A percentile compares a stretch with the other conserved stretches of the same genome.
Conservation (phyloP, 768 basidiomycete species). For the Pulveroboletus sp. region DNA sequence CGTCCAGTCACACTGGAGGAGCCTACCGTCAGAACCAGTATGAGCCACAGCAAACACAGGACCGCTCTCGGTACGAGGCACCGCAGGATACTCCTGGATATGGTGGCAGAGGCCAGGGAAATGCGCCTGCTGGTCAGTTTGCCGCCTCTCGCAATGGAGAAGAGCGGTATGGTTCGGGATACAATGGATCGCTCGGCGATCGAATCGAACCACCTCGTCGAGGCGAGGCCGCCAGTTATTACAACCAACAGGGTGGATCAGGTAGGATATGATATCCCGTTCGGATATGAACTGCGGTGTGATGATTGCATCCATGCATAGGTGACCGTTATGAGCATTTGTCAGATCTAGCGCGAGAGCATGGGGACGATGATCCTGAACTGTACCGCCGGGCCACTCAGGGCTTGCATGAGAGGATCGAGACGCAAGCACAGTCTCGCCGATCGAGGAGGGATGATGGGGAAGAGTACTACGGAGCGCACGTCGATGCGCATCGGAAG, state of each 20-base stretch:
- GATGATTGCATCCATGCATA: slow-evolving; percentile 7
- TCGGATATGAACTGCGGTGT: not conserved
- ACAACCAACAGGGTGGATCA: slow-evolving; percentile 5
- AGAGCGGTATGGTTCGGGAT: slow-evolving; percentile 3
- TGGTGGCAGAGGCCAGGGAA: slow-evolving; percentile 1
- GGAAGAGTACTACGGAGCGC: slow-evolving; percentile 15
- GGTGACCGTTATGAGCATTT: slow-evolving; percentile 17
- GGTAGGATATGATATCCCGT: not conserved
- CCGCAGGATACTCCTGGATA: slow-evolving; percentile 1
- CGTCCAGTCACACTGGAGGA: not conserved
- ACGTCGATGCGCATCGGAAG: slow-evolving; percentile 26
- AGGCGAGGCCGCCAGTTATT: slow-evolving; percentile 20
- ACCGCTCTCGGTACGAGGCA: slow-evolving; percentile 7
- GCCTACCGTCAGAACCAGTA: slow-evolving; percentile 13
- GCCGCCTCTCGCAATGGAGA: slow-evolving; percentile 7
- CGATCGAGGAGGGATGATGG: not conserved
- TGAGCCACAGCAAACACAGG: slow-evolving; percentile 2
- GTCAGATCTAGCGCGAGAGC: slow-evolving; percentile 14
- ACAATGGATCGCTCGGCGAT: not conserved
- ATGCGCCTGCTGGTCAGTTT: slow-evolving; percentile 18
- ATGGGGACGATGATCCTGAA: slow-evolving; percentile 17
- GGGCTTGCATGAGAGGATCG: slow-evolving; percentile 21
- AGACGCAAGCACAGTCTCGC: slow-evolving; percentile 11
- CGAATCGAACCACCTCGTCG: slow-evolving; percentile 4
- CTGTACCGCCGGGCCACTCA: slow-evolving; percentile 19